phyloP scores from a whole-genome alignment of 495 filamentous ascomycete species.

The Daldinia bambusicola region DNA sequence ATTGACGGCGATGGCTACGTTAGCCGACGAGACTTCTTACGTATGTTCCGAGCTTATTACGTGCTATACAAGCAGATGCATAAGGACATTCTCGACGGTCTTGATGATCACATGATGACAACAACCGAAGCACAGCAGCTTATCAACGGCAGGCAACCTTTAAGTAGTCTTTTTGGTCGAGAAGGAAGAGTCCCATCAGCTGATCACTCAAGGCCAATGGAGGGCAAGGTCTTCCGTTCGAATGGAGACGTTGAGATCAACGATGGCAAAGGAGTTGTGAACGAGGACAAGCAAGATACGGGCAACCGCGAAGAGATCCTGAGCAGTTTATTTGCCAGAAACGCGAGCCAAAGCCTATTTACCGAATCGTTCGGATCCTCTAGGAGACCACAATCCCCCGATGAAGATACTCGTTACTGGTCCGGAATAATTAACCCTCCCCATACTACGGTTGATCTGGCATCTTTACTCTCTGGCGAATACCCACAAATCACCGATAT shows the following conservation, averaged over 20 bases:
- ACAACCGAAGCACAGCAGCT: conserved; percentile 76
- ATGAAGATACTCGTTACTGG: conserved; percentile 51
- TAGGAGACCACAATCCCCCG: conserved; percentile 44
- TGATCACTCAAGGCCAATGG: conserved; percentile 65
- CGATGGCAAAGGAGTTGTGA: conserved; percentile 57
- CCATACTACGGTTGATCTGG: conserved; percentile 50
- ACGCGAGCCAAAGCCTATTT: conserved; percentile 50
- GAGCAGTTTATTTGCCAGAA: conserved; percentile 51
- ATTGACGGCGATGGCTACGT: conserved; percentile 90
- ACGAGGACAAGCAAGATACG: conserved; percentile 55
- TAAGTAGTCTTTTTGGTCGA: conserved; percentile 75
- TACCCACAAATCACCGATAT: conserved; percentile 42
- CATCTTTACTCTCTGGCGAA: conserved; percentile 52
- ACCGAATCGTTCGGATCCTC: conserved; percentile 46
- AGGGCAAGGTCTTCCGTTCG: conserved; percentile 69
- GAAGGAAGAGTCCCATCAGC: conserved; percentile 69
- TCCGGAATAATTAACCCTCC: conserved; percentile 56
- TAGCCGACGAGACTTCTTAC: conserved; percentile 86
- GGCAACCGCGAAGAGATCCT: conserved; percentile 55
- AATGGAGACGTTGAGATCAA: conserved; percentile 71
- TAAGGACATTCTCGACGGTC: conserved; percentile 79
- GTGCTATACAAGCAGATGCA: conserved; percentile 86
- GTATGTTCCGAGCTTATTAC: conserved; percentile 92
- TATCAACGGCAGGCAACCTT: conserved; percentile 77
- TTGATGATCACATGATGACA: conserved; percentile 82